phyloP scores from a whole-genome alignment of 306 rosid genomes.

The Lathyrus tuberosus region DNA sequence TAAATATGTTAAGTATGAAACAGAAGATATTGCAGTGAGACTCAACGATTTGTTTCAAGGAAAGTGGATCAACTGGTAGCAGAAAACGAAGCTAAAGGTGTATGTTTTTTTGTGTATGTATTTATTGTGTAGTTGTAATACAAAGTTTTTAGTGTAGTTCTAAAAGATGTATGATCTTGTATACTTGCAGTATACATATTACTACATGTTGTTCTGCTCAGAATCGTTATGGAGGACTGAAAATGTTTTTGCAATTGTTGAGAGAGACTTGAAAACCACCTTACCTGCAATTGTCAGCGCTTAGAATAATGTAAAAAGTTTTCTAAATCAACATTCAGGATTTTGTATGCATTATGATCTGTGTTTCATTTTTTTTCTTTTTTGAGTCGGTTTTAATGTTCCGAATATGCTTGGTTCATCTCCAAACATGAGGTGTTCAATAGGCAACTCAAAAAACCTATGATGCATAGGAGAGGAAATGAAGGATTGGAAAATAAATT shows the following conservation, averaged over 20 bases:
- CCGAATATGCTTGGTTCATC: too few species aligned
- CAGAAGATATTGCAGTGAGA: conserved; percentile 60
- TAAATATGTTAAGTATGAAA: conserved; percentile 58
- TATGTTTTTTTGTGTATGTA: conserved; percentile 29
- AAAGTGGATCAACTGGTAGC: conserved; percentile 59
- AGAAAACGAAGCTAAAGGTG: conserved; percentile 51
- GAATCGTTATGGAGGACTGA: neutral
- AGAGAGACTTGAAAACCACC: neutral
- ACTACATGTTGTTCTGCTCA: neutral
- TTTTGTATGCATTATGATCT: too few species aligned
- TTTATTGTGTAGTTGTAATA: conserved; percentile 41
- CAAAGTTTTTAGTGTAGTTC: conserved; percentile 39
- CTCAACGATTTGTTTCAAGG: conserved; percentile 65
- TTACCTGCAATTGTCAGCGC: neutral
- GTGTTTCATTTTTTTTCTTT: too few species aligned
- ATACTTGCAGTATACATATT: conserved; percentile 18
- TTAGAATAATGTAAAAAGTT: too few species aligned
- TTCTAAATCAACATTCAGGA: too few species aligned
- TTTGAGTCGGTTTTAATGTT: too few species aligned
- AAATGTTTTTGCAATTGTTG: neutral
- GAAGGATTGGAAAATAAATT: too few species aligned
- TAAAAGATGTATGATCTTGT: conserved; percentile 38
- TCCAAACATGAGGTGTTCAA: too few species aligned
- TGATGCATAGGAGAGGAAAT: too few species aligned
- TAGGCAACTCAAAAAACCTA: too few species aligned